Evolutionary conservation across 805 yeast species (phyloP).

Genomic region (Candida khao-thaluensis): DNA sequence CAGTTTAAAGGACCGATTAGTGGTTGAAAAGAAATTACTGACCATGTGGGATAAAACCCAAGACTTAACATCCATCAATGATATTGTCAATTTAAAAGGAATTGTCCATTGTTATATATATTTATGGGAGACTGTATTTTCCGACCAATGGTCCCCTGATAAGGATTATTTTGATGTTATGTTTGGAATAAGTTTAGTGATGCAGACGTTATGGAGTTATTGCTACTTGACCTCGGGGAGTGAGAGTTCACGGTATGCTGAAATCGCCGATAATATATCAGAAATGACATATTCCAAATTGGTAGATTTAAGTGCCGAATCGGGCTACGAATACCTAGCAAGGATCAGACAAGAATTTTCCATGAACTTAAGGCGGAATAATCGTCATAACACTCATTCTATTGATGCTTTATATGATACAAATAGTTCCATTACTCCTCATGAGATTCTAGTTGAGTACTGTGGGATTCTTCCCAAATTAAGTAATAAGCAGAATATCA

Average conservation of each 20-base stretch:
- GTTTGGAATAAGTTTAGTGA: constrained; percentile 38
- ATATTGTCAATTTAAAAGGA: constrained; percentile 32
- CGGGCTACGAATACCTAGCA: constrained; percentile 34
- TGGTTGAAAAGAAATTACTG: constrained; percentile 33
- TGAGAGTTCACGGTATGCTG: constrained; percentile 15
- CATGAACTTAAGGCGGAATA: constrained; percentile 24
- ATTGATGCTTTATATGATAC: constrained; percentile 15
- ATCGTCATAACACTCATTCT: constrained; percentile 26
- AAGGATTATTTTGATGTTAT: constrained; percentile 37
- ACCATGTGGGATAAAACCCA: constrained; percentile 29
- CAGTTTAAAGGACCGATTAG: constrained; percentile 32
- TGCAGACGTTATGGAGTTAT: constrained; percentile 42
- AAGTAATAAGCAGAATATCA: constrained; percentile 36
- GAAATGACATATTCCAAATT: constrained; percentile 24
- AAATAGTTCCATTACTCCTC: constrained; percentile 19
- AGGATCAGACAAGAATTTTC: constrained; percentile 36
- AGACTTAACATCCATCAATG: constrained; percentile 15
- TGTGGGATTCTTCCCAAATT: constrained; percentile 33
- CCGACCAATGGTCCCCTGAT: constrained; percentile 29
- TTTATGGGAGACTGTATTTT: constrained; percentile 39
- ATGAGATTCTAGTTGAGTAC: constrained; percentile 32
- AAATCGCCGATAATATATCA: constrained; percentile 17
- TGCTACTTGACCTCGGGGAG: constrained; percentile 31
- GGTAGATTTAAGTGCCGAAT: constrained; percentile 31
- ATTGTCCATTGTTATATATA: constrained; percentile 39